A percentile compares a stretch with the other conserved stretches of the same genome.
Evolutionary conservation across 148 eudicot genomes (phyloP).

Genomic region (Silene conica): DNA sequence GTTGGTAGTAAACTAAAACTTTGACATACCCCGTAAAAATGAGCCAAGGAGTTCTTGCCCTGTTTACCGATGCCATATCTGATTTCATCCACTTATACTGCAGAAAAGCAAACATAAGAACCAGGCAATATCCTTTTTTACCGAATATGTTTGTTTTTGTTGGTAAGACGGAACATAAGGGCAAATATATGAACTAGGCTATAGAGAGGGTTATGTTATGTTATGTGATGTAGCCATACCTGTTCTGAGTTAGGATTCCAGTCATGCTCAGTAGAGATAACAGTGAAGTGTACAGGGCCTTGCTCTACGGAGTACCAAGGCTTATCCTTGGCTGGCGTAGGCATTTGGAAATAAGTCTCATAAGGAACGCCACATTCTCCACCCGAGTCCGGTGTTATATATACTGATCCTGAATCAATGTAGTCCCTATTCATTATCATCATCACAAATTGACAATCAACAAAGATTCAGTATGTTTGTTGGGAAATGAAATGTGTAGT

Average conservation of each 20-base stretch:
- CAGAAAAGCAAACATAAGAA: neutral
- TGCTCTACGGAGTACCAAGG: slow-evolving; percentile 51
- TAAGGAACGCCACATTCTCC: slow-evolving; percentile 97
- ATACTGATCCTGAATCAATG: slow-evolving; percentile 53
- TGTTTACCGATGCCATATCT: slow-evolving; percentile 76
- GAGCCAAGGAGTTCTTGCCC: slow-evolving; percentile 80
- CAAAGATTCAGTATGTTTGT: neutral
- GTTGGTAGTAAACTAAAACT: neutral
- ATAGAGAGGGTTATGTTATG: neutral
- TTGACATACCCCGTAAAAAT: slow-evolving; percentile 60
- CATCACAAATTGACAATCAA: too few relatives aligned
- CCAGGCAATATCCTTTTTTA: too few relatives aligned
- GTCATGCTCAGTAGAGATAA: slow-evolving; percentile 39
- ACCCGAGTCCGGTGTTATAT: slow-evolving; percentile 74
- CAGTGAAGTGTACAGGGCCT: slow-evolving; percentile 40
- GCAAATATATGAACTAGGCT: neutral
- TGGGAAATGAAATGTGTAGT: neutral
- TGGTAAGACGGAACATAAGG: neutral
- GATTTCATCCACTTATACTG: slow-evolving; percentile 69
- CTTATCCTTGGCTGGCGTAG: slow-evolving; percentile 62
- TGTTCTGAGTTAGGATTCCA: slow-evolving; percentile 31
- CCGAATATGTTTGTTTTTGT: too few relatives aligned
- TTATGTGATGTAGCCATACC: slow-evolving; percentile 8
- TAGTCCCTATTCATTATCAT: slow-evolving; percentile 46
- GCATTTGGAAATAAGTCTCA: slow-evolving; percentile 86